Evolutionary conservation across 2,329 filamentous ascomycete genomes (phyloP), one percentile per base, ranked within the genome.

Genomic region (Colletotrichum sp.): DNA sequence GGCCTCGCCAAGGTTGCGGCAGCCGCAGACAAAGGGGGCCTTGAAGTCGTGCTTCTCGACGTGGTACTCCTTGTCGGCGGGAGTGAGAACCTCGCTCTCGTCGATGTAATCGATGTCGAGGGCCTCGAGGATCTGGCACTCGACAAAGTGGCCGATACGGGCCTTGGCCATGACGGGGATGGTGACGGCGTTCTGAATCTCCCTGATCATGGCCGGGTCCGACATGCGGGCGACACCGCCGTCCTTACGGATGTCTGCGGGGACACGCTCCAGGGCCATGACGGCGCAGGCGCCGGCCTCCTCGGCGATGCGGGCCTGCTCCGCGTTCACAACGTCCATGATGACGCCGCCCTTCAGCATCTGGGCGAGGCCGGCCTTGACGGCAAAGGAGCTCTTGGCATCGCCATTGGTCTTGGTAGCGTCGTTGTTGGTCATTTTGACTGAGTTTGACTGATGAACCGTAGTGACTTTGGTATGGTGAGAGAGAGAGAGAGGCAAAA

Each of bases 161-260:
- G 96, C 96, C 89, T 99, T 99, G 78, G 97, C 97, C 97, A 99
- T 99, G 86, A 99, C 97, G 81, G 97, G 97, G 82, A 99, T 98
- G 70, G 96, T 99, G 63, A 99, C 97, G 55, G 96, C 93, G 5
- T 90, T 92, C 92, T 98, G 98, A 85, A 99, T 99, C 86, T 96
- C 95, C 87, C 94, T 94, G 90, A 99, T 99, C 92, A 98, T 95
- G 81, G 91, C 89, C 3, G 97, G 97, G 88, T 99, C 96, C 3
- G 95, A 97, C 97, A 99, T 99, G 86, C 97, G 94, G 15, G 96
- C 96, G 27, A 99, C 97, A 83, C 97, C 97, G 80, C 97, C 97
- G 85, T 98, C 91, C 77, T 90, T 93, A 81, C 97, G 93, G 85
- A 99, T 99, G 86, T 99, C 97, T 81, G 97, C 96, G 68, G 97